These are phyloP conservation scores for Pichia sp. DNA, from an alignment of 1,139 yeast genomes.

Conservation along the genomic window DNA sequence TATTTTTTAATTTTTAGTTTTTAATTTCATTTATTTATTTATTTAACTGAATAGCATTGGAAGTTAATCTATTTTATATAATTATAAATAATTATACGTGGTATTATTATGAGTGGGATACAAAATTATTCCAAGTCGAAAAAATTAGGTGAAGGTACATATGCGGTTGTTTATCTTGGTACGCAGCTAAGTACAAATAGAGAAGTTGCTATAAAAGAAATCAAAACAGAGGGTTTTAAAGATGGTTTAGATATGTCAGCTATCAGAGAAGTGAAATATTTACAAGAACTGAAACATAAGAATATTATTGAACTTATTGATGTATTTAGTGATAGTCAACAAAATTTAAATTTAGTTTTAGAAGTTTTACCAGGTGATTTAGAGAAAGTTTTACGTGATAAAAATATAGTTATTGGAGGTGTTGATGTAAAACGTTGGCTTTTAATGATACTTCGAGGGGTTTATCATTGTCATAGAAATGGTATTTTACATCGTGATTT, in stretches of 20 bases:
- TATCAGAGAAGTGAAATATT: slow-evolving; percentile 84
- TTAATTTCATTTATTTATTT: no score
- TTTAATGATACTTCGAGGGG: slow-evolving; percentile 87
- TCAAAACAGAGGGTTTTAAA: slow-evolving; percentile 88
- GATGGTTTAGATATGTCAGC: slow-evolving; percentile 99
- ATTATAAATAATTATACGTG: no score
- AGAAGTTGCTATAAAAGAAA: slow-evolving; percentile 86
- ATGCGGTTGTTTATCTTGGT: slow-evolving; percentile 93
- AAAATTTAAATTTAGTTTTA: slow-evolving; percentile 73
- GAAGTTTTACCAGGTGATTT: slow-evolving; percentile 90
- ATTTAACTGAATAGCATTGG: no score
- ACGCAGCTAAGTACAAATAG: slow-evolving; percentile 51
- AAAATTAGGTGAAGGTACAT: slow-evolving; percentile 98
- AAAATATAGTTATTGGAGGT: slow-evolving; percentile 66
- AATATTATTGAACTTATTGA: slow-evolving; percentile 86
- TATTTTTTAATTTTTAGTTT: no score
- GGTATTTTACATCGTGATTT: slow-evolving; percentile 85
- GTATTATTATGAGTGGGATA: slow-evolving; percentile 5
- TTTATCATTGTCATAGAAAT: slow-evolving; percentile 92
- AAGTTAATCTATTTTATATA: no score
- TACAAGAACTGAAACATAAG: slow-evolving; percentile 77
- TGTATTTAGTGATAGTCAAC: slow-evolving; percentile 63
- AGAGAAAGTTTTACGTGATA: slow-evolving; percentile 84
- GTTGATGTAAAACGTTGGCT: slow-evolving; percentile 93
- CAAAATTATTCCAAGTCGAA: slow-evolving; percentile 41